These are phyloP conservation scores for Ceratocystis ficicola DNA, from an alignment of 2,329 filamentous ascomycete genomes.

Conservation along the genomic window DNA sequence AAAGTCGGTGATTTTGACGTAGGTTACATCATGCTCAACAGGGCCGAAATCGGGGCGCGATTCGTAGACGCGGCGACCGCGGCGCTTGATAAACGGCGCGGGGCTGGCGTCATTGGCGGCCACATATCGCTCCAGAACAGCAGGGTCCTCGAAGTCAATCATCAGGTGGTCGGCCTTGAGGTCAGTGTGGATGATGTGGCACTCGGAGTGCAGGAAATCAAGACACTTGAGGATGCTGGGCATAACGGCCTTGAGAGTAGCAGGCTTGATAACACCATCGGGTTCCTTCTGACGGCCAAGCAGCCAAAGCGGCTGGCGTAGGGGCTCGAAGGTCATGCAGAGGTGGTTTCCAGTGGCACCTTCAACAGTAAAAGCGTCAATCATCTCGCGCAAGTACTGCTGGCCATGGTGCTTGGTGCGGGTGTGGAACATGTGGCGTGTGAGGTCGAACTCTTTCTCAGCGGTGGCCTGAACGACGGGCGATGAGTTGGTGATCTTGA, in stretches of 20 bases:
- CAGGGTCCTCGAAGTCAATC: constrained; percentile 23
- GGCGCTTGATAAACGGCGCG: constrained; percentile 24
- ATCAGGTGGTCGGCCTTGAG: constrained; percentile 31
- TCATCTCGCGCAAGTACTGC: constrained; percentile 27
- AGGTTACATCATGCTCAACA: constrained; percentile 24
- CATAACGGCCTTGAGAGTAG: constrained; percentile 31
- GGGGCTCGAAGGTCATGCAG: constrained; percentile 31
- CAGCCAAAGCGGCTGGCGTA: constrained; percentile 33
- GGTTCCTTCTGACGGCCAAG: constrained; percentile 31
- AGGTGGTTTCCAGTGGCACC: constrained; percentile 28
- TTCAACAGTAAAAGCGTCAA: constrained; percentile 28
- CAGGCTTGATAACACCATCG: constrained; percentile 29
- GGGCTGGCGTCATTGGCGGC: constrained; percentile 25
- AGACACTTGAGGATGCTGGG: constrained; percentile 31
- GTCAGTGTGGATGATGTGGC: constrained; percentile 36
- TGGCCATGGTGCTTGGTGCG: constrained; percentile 27
- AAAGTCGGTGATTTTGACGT: constrained; percentile 26
- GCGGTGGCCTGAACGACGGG: constrained; percentile 25
- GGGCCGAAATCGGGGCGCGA: constrained; percentile 24
- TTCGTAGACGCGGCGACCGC: constrained; percentile 24
- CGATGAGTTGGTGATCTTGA: constrained; percentile 28
- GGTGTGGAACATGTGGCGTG: constrained; percentile 24
- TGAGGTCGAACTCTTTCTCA: constrained; percentile 25
- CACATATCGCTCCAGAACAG: constrained; percentile 25
- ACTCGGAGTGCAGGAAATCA: constrained; percentile 34